A percentile compares a stretch with the other conserved stretches of the same genome.
Evolutionary conservation across 306 rosid species (phyloP).

Genomic region (Parietaria judaica): DNA sequence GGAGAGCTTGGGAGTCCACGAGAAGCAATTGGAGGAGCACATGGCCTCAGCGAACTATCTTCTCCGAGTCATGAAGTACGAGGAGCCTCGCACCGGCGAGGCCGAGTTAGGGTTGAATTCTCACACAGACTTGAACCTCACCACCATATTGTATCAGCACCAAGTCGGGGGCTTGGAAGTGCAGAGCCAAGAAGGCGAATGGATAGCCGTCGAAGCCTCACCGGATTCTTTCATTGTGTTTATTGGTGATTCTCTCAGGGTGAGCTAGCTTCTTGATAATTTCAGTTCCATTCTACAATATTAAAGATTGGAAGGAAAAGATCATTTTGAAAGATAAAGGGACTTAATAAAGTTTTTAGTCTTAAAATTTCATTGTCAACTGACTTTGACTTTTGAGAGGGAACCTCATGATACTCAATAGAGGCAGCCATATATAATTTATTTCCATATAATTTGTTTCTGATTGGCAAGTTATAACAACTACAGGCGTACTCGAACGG

Average conservation of each 20-base stretch:
- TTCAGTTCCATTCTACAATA: too few relatives aligned
- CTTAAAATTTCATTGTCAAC: too few relatives aligned
- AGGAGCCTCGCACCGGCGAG: conserved; percentile 41
- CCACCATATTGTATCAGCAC: conserved; percentile 56
- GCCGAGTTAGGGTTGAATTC: conserved; percentile 38
- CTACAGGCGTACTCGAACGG: conserved; percentile 73
- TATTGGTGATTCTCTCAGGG: conserved; percentile 59
- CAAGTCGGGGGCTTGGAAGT: conserved; percentile 60
- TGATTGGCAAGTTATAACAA: too few relatives aligned
- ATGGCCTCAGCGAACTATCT: conserved; percentile 55
- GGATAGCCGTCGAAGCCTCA: conserved; percentile 54
- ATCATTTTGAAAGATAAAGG: neutral
- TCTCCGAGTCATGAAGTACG: conserved; percentile 57
- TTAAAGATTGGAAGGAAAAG: too few relatives aligned
- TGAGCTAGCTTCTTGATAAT: conserved; percentile 7
- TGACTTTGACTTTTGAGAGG: too few relatives aligned
- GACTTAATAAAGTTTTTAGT: too few relatives aligned
- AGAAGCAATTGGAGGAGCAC: conserved; percentile 61
- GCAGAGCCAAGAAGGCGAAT: conserved; percentile 50
- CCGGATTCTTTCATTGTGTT: conserved; percentile 35
- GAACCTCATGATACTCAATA: too few relatives aligned
- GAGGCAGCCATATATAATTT: too few relatives aligned
- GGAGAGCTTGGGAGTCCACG: conserved; percentile 50
- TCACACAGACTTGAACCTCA: conserved; percentile 57
- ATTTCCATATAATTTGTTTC: too few relatives aligned